phyloP scores from a whole-genome alignment of 1,139 yeast species.

The Candida anutae region DNA sequence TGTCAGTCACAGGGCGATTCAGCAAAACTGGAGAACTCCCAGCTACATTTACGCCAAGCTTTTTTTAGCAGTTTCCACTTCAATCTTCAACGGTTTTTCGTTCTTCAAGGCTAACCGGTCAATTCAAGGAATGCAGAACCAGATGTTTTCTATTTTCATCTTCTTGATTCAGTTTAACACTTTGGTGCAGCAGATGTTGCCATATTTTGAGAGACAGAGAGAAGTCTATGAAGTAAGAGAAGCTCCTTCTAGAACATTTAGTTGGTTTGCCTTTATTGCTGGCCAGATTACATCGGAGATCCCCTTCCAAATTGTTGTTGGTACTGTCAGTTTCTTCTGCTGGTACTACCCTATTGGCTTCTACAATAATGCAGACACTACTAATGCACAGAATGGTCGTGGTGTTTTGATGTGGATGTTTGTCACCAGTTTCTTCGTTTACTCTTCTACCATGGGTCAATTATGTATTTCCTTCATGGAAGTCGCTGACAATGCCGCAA shows the following conservation, averaged over 20 bases:
- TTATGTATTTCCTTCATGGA: conserved; percentile 55
- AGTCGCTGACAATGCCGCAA: conserved; percentile 66
- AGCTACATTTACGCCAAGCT: conserved; percentile 60
- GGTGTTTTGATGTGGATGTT: conserved; percentile 66
- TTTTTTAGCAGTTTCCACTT: conserved; percentile 40
- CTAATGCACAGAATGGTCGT: conserved; percentile 27
- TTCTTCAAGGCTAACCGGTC: conserved; percentile 62
- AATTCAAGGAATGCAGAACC: conserved; percentile 52
- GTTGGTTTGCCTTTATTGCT: conserved; percentile 38
- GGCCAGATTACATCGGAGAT: conserved; percentile 29
- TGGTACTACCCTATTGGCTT: conserved; percentile 38
- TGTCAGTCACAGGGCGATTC: conserved; percentile 49
- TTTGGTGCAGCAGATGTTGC: conserved; percentile 64
- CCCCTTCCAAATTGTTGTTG: conserved; percentile 24
- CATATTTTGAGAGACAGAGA: conserved; percentile 63
- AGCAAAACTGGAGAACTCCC: conserved; percentile 74
- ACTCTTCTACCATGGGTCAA: conserved; percentile 58
- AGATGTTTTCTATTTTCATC: conserved; percentile 51
- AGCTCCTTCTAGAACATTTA: conserved; percentile 56
- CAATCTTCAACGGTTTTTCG: conserved; percentile 66
- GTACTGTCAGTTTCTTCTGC: conserved; percentile 27
- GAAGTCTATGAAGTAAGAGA: conserved; percentile 58
- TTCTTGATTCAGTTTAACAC: conserved; percentile 40
- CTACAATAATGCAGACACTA: conserved; percentile 23
- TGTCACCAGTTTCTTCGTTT: conserved; percentile 48